phyloP scores from a whole-genome alignment of 352 stramenopile species.

The Hyphochytrium catenoides region DNA sequence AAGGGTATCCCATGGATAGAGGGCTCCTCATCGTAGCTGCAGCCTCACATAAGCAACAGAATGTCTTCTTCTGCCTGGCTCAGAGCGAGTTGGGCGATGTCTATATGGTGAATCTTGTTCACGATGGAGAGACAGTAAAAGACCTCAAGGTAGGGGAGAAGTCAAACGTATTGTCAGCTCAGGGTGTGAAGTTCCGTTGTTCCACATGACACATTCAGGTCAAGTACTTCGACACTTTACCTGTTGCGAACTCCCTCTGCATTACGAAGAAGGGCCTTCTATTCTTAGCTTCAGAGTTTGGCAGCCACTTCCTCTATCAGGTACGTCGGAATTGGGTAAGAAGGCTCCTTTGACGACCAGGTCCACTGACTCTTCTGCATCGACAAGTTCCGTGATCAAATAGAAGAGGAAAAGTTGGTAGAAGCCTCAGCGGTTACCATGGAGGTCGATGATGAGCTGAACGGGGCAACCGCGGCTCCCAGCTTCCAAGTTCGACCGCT shows the following conservation, averaged over 20 bases:
- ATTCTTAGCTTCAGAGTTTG: slow-evolving; percentile 87
- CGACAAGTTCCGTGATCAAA: too few species aligned
- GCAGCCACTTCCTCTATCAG: slow-evolving; percentile 94
- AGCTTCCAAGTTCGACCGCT: slow-evolving; percentile 50
- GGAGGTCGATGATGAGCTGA: neutral
- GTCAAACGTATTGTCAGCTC: slow-evolving; percentile 13
- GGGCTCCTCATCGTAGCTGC: slow-evolving; percentile 76
- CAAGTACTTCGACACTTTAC: slow-evolving; percentile 89
- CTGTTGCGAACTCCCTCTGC: slow-evolving; percentile 73
- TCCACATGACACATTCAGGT: neutral
- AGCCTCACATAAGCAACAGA: slow-evolving; percentile 74
- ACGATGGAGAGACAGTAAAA: slow-evolving; percentile 45
- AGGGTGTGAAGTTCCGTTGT: neutral
- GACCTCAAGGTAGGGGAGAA: slow-evolving; percentile 50
- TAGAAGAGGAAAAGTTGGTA: too few species aligned
- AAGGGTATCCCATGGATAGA: slow-evolving; percentile 28
- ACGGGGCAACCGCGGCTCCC: too few species aligned
- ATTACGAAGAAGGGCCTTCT: slow-evolving; percentile 93
- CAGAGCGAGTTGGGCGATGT: slow-evolving; percentile 95
- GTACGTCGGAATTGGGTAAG: too few species aligned
- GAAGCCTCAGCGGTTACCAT: too few species aligned
- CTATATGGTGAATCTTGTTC: slow-evolving; percentile 88
- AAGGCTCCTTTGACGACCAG: too few species aligned
- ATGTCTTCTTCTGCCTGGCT: slow-evolving; percentile 91
- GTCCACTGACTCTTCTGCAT: too few species aligned